Conservation (phyloP, 2,329 filamentous ascomycete species). For the Fusarium burgessii region DNA sequence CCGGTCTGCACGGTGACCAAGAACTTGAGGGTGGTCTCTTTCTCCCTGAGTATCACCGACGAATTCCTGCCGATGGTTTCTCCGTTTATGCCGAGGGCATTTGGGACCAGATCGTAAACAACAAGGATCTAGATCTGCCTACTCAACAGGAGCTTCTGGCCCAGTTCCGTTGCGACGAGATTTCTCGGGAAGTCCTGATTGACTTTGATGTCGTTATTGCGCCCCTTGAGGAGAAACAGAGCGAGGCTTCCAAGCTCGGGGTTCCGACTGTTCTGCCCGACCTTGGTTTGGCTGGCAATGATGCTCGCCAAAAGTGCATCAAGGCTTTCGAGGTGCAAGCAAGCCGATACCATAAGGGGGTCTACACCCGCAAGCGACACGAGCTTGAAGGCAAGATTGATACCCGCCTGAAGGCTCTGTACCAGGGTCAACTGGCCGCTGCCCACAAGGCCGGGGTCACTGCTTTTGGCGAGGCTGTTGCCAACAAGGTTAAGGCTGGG, state of each 20-base stretch:
- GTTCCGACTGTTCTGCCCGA: slow-evolving; percentile 78
- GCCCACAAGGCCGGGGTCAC: slow-evolving; percentile 89
- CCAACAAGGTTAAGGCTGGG: slow-evolving; percentile 86
- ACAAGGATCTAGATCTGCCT: slow-evolving; percentile 96
- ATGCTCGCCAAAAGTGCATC: slow-evolving; percentile 77
- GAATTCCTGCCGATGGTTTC: slow-evolving; percentile 98
- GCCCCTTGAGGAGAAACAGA: slow-evolving; percentile 89
- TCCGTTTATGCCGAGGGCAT: slow-evolving; percentile 92
- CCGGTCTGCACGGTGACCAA: slow-evolving; percentile 73
- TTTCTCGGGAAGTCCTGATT: slow-evolving; percentile 86
- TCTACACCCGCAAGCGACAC: slow-evolving; percentile 85
- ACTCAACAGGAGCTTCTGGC: slow-evolving; percentile 97
- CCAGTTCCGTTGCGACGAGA: slow-evolving; percentile 98
- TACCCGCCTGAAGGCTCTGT: slow-evolving; percentile 86
- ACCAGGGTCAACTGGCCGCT: slow-evolving; percentile 86
- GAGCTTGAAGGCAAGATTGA: slow-evolving; percentile 92
- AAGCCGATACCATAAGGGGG: slow-evolving; percentile 95
- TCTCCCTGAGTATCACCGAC: slow-evolving; percentile 91
- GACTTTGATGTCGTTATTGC: slow-evolving; percentile 84
- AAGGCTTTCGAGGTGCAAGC: slow-evolving; percentile 91
- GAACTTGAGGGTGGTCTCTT: slow-evolving; percentile 85
- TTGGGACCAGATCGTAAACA: slow-evolving; percentile 99
- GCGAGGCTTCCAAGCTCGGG: slow-evolving; percentile 78
- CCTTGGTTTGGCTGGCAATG: slow-evolving; percentile 79
- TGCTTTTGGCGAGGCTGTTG: slow-evolving; percentile 88